phyloP scores from a whole-genome alignment of 305 asterid genomes.

The Stenogyne calaminthoides region DNA sequence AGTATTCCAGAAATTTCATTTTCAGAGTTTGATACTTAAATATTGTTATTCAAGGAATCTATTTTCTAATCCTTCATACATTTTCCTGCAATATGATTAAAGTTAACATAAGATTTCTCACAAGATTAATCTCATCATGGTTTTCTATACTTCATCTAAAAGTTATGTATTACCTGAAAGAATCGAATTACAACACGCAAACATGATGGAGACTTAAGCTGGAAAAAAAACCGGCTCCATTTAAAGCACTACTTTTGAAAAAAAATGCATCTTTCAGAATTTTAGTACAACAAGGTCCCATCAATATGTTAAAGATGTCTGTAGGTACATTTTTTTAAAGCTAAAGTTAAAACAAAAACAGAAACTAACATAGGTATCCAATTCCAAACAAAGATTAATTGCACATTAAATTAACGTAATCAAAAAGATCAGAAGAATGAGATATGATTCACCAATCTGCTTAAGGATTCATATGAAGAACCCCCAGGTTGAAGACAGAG shows the following conservation, averaged over 20 bases:
- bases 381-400: not conserved
- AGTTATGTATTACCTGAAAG: not conserved
- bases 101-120: not conserved
- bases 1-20: not conserved
- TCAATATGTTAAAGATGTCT: not conserved
- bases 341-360: not conserved
- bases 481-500: constrained; percentile 44
- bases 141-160: not conserved
- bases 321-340: not conserved
- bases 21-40: not conserved
- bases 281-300: not conserved
- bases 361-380: not conserved
- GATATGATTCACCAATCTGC: constrained; percentile 33
- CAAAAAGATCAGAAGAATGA: constrained; percentile 30
- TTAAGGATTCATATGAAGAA: constrained; percentile 40
- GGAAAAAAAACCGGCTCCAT: constrained; percentile 8
- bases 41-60: not conserved
- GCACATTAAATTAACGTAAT: not conserved
- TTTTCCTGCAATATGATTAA: not conserved
- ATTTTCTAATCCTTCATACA: not conserved
- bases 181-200: not conserved
- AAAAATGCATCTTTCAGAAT: not conserved
- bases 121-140: not conserved
- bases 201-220: constrained; percentile 8
- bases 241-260: not conserved